These are phyloP conservation scores for Carnegiea gigantea DNA, from an alignment of 179 eudicot genomes.

Conservation along the genomic window DNA sequence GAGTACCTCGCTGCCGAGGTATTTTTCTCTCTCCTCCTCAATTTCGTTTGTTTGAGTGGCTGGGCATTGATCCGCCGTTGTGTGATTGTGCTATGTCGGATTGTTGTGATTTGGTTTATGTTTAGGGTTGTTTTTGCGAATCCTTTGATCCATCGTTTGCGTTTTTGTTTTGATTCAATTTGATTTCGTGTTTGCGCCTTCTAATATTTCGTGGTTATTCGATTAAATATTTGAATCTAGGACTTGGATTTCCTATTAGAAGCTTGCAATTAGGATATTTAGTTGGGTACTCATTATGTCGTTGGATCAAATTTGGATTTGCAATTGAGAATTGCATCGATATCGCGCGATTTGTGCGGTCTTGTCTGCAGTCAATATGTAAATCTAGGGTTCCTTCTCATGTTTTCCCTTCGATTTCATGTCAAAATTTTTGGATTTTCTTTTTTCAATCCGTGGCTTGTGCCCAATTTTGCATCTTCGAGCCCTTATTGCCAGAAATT, in stretches of 20 bases:
- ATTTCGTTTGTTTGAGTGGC: not conserved
- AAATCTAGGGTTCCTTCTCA: too few relatives aligned
- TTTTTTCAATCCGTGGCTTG: too few relatives aligned
- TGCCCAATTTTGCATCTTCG: too few relatives aligned
- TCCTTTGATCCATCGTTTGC: not conserved
- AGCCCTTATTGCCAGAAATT: not conserved
- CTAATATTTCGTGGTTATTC: not conserved
- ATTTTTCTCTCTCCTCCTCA: not conserved
- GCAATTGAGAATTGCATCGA: not conserved
- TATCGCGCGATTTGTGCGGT: too few relatives aligned
- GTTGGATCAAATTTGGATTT: not conserved
- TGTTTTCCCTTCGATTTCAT: too few relatives aligned
- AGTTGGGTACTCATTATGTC: too few relatives aligned
- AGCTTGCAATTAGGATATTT: not conserved
- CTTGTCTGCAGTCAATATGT: too few relatives aligned
- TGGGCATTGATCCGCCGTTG: not conserved
- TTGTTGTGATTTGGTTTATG: not conserved
- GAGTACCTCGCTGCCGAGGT: conserved; percentile 63
- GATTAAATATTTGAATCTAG: not conserved
- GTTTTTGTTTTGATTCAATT: not conserved
- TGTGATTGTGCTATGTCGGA: conserved; percentile 11
- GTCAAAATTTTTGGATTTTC: too few relatives aligned
- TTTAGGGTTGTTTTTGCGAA: not conserved
- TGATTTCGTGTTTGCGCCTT: not conserved
- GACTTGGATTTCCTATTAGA: not conserved